Percentiles rank a stretch among this genome's conserved stretches.
phyloP scores from a whole-genome alignment of 768 basidiomycete genomes.

The Leccinum subgranulosum region DNA sequence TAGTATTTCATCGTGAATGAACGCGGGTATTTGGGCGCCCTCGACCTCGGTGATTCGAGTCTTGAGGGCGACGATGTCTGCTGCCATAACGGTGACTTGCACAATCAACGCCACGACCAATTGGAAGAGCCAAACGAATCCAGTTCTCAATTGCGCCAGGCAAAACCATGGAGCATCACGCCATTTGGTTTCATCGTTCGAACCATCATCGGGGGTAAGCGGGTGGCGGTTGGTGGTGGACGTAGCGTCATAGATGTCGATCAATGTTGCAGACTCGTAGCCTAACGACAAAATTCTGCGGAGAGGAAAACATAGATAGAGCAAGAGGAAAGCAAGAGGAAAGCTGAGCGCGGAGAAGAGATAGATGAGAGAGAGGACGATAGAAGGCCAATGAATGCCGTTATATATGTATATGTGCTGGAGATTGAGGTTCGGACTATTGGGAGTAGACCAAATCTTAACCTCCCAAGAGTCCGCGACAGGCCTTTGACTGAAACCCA shows the following conservation, averaged over 20 bases:
- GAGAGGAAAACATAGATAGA: slow-evolving; percentile 4
- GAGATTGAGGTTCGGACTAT: not conserved
- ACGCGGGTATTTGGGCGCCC: not conserved
- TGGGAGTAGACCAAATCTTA: not conserved
- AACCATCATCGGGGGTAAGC: not conserved
- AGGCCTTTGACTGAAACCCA: not conserved
- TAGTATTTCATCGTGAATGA: not conserved
- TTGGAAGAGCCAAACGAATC: slow-evolving; percentile 6
- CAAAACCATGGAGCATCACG: not conserved
- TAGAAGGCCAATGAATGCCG: not conserved
- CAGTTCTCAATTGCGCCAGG: not conserved
- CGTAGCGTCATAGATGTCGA: too few species aligned
- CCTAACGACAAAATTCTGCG: not conserved
- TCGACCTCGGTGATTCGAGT: slow-evolving; percentile 18
- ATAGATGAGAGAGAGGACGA: not conserved
- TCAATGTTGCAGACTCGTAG: too few species aligned
- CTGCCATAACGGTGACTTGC: slow-evolving; percentile 2
- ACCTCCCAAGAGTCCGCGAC: not conserved
- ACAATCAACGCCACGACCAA: slow-evolving; percentile 1
- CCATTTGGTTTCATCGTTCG: not conserved
- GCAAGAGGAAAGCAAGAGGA: not conserved
- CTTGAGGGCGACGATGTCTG: slow-evolving; percentile 15
- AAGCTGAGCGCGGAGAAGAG: not conserved
- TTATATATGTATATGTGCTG: not conserved
- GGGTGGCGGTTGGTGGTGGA: too few species aligned